A percentile compares a stretch with the other conserved stretches of the same genome.
Conservation (phyloP, 345 rosid genomes). For the rapeseed (Brassica napus) region DNA sequence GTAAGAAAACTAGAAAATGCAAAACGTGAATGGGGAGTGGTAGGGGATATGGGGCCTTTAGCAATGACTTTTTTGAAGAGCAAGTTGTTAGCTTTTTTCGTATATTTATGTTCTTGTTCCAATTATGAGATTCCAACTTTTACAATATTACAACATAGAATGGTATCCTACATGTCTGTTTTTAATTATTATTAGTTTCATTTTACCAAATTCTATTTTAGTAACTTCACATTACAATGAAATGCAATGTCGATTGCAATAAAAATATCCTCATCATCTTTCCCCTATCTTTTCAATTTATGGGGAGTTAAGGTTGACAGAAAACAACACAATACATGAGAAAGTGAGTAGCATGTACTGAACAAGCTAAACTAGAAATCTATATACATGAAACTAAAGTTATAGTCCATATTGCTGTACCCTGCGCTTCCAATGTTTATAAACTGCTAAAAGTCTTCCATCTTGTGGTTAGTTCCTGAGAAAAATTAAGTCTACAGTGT, state of each 20-base stretch:
- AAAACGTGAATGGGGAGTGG: constrained; percentile 40
- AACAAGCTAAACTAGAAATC: constrained; percentile 11
- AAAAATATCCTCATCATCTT: constrained; percentile 8
- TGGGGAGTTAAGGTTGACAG: constrained; percentile 30
- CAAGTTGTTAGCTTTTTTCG: constrained; percentile 35
- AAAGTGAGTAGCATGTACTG: constrained; percentile 26
- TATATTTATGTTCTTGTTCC: constrained; percentile 29
- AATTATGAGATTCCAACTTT: constrained; percentile 43
- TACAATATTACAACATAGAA: constrained; percentile 35
- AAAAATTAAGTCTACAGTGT: constrained; percentile 17
- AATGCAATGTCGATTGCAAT: not conserved
- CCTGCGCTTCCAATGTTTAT: constrained; percentile 23
- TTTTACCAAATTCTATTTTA: constrained; percentile 3
- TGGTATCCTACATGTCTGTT: constrained; percentile 42
- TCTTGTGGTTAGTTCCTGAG: constrained; percentile 23
- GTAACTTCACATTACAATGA: not conserved
- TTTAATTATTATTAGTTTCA: not conserved
- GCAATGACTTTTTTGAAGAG: constrained; percentile 34
- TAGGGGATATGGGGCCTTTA: constrained; percentile 33
- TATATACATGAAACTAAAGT: constrained; percentile 3
- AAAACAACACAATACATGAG: constrained; percentile 27
- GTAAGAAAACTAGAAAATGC: constrained; percentile 1
- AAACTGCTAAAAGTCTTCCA: constrained; percentile 14
- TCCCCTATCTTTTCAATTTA: constrained; percentile 23
- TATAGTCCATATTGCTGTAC: constrained; percentile 28